Percentiles rank a stretch among this genome's conserved stretches.
These are phyloP conservation scores for Seiridium cupressi DNA, from an alignment of 2,329 filamentous ascomycete genomes.

Conservation along the genomic window DNA sequence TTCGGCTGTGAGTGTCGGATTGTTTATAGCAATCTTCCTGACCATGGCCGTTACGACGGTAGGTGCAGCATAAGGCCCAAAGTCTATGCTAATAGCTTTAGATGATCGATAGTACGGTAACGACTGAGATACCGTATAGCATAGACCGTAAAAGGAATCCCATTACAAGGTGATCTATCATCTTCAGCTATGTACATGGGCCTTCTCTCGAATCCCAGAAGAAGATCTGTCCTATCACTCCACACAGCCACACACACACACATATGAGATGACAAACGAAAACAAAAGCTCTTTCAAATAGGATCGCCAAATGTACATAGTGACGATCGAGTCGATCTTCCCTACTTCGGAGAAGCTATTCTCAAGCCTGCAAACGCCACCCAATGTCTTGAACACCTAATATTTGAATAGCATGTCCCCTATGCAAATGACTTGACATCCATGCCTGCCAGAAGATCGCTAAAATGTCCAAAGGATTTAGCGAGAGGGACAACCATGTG, in stretches of 20 bases:
- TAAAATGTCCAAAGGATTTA: background rate
- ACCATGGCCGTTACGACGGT: too few relatives aligned
- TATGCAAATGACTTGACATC: constrained; percentile 3
- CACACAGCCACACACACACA: background rate
- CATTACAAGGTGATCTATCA: background rate
- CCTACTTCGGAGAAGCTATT: background rate
- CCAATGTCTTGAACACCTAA: background rate
- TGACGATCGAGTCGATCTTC: too few relatives aligned
- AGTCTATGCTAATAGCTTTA: too few relatives aligned
- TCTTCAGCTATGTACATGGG: background rate
- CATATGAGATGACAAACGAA: background rate
- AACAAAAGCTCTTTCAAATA: background rate
- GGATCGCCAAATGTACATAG: background rate
- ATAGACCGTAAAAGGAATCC: background rate
- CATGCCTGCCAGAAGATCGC: background rate
- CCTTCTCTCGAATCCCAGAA: background rate
- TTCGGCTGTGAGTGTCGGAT: too few relatives aligned
- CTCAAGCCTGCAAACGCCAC: background rate
- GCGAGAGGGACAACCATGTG: background rate
- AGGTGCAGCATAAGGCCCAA: too few relatives aligned
- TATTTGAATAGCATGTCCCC: background rate
- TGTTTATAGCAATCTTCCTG: too few relatives aligned
- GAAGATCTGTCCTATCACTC: background rate
- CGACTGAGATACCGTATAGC: too few relatives aligned
- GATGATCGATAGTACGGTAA: too few relatives aligned